Conservation (phyloP, 2,329 filamentous ascomycete species). For the Teratosphaeria destructans region DNA sequence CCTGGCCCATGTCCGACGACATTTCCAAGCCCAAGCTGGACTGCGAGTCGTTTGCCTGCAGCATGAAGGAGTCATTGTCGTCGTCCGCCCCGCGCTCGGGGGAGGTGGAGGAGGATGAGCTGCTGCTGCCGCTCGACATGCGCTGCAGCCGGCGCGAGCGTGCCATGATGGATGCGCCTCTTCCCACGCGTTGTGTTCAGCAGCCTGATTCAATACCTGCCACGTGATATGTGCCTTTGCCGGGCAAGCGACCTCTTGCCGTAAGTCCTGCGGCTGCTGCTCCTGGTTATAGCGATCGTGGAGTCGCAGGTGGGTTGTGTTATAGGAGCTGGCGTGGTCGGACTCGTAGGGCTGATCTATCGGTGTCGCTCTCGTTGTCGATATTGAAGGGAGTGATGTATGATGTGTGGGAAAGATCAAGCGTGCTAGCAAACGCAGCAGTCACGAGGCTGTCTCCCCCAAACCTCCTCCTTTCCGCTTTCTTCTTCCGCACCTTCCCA, state of each 20-base stretch:
- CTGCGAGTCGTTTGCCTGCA: constrained; percentile 75
- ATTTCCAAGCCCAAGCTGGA: constrained; percentile 76
- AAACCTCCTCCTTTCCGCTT: neutral
- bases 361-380: neutral
- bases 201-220: neutral
- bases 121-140: constrained; percentile 25
- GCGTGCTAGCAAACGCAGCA: neutral
- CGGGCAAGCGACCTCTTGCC: neutral
- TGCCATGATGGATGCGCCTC: constrained; percentile 12
- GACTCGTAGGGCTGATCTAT: neutral
- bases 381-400: neutral
- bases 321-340: neutral
- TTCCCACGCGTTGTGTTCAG: neutral
- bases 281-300: neutral
- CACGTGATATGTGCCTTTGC: neutral
- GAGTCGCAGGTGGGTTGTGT: neutral
- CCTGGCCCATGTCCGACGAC: constrained; percentile 44
- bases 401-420: neutral
- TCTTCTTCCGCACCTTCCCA: neutral
- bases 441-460: neutral
- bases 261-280: neutral
- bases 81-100: constrained; percentile 69
- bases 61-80: constrained; percentile 87
- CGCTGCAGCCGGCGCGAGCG: constrained; percentile 18
- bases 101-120: constrained; percentile 61